phyloP scores from a whole-genome alignment of 2,329 filamentous ascomycete genomes.

The Mollisiaceae sp. region DNA sequence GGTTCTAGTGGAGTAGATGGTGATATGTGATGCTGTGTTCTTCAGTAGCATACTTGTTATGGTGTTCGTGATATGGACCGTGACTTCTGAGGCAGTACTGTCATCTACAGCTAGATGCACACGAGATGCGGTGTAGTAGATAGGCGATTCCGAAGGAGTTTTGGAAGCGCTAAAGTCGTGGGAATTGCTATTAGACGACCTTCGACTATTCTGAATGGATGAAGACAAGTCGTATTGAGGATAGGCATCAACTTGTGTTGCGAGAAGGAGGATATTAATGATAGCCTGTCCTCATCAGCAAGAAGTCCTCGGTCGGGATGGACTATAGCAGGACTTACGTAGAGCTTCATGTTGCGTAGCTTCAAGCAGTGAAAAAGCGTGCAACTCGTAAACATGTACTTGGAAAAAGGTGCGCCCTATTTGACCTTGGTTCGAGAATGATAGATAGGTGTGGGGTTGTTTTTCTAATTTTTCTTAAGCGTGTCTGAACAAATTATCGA shows the following conservation, averaged over 20 bases:
- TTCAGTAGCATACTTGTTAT: neutral
- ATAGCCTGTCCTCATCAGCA: neutral
- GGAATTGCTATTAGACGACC: neutral
- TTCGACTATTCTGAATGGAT: neutral
- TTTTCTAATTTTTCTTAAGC: no score
- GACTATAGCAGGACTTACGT: neutral
- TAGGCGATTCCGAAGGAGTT: neutral
- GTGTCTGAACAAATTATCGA: no score
- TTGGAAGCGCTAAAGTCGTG: neutral
- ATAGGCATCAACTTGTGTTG: neutral
- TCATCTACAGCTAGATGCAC: neutral
- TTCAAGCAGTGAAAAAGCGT: no score
- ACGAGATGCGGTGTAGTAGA: neutral
- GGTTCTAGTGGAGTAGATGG: neutral
- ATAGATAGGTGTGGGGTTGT: no score
- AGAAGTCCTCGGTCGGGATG: neutral
- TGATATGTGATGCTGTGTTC: neutral
- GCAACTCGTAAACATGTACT: no score
- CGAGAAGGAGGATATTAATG: neutral
- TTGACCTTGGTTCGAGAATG: no score
- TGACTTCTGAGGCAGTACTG: neutral
- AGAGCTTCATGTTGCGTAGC: neutral
- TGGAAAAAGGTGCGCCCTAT: no score
- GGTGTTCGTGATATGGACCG: neutral
- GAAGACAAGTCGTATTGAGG: neutral